Evolutionary conservation across 2,329 filamentous ascomycete species (phyloP).

Genomic region (Phyllosticta citrichinensis): DNA sequence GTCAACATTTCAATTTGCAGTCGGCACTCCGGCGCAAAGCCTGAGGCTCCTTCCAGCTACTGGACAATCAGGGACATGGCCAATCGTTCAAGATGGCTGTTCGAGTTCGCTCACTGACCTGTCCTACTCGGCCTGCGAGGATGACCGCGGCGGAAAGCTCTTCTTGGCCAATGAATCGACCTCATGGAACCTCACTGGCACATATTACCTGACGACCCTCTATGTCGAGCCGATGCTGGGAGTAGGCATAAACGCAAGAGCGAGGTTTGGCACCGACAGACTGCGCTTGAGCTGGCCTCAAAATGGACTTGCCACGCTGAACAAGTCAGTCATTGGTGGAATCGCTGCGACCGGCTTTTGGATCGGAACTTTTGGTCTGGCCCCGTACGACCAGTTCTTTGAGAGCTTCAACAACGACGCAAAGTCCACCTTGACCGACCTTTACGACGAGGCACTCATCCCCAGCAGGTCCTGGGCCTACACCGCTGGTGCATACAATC

Average conservation of each 20-base stretch:
- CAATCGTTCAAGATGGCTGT: constrained; percentile 27
- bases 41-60: constrained; percentile 23
- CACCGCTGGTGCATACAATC: constrained; percentile 29
- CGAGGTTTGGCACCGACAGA: constrained; percentile 27
- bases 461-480: constrained; percentile 31
- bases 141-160: constrained; percentile 18
- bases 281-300: constrained; percentile 22
- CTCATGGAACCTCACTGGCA: constrained; percentile 24
- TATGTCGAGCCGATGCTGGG: constrained; percentile 19
- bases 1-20: constrained; percentile 22
- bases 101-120: constrained; percentile 13
- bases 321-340: constrained; percentile 27
- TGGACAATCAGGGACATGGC: constrained; percentile 25
- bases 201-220: constrained; percentile 21
- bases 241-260: constrained; percentile 18
- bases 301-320: constrained; percentile 17
- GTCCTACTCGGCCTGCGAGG: constrained; percentile 18
- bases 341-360: constrained; percentile 27
- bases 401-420: constrained; percentile 24
- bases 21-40: constrained; percentile 21
- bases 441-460: constrained; percentile 23
- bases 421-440: constrained; percentile 20
- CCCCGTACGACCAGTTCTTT: constrained; percentile 29
- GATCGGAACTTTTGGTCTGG: constrained; percentile 30
- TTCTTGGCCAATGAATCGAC: constrained; percentile 23